A percentile compares a stretch with the other conserved stretches of the same genome.
These are phyloP conservation scores for Pseudopithomyces chartarum DNA, from an alignment of 2,329 filamentous ascomycete genomes.

Conservation along the genomic window DNA sequence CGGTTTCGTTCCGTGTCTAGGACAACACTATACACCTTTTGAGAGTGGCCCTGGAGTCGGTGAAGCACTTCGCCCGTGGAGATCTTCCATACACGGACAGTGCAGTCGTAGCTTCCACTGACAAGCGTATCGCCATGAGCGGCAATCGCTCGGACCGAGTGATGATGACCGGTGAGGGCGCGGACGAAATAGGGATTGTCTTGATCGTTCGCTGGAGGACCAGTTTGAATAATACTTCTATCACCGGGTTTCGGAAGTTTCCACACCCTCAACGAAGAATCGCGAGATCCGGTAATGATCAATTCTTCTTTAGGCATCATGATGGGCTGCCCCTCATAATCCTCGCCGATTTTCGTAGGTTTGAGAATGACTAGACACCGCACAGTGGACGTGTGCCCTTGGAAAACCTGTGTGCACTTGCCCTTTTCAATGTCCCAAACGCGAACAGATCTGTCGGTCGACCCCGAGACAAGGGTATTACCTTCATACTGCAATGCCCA, in stretches of 20 bases:
- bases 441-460: constrained; percentile 95
- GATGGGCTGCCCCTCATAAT: constrained; percentile 72
- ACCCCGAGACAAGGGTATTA: constrained; percentile 92
- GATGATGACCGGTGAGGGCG: constrained; percentile 81
- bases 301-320: constrained; percentile 94
- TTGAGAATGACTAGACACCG: constrained; percentile 93
- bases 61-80: constrained; percentile 90
- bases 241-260: constrained; percentile 83
- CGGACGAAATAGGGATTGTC: constrained; percentile 96
- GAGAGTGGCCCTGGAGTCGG: constrained; percentile 80
- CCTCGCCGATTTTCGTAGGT: constrained; percentile 77
- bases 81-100: constrained; percentile 95
- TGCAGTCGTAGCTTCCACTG: constrained; percentile 94
- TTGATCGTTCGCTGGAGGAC: constrained; percentile 71
- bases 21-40: constrained; percentile 98
- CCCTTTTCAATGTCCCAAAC: constrained; percentile 98
- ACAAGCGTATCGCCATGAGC: constrained; percentile 95
- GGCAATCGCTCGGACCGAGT: constrained; percentile 94
- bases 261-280: constrained; percentile 94
- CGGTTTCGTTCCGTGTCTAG: constrained; percentile 88
- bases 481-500: constrained; percentile 98
- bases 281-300: constrained; percentile 95
- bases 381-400: constrained; percentile 96
- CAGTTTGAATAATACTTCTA: constrained; percentile 76
- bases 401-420: constrained; percentile 91